Evolutionary conservation across 2,329 filamentous ascomycete species (phyloP).

Genomic region (Cladophialophora carrionii): DNA sequence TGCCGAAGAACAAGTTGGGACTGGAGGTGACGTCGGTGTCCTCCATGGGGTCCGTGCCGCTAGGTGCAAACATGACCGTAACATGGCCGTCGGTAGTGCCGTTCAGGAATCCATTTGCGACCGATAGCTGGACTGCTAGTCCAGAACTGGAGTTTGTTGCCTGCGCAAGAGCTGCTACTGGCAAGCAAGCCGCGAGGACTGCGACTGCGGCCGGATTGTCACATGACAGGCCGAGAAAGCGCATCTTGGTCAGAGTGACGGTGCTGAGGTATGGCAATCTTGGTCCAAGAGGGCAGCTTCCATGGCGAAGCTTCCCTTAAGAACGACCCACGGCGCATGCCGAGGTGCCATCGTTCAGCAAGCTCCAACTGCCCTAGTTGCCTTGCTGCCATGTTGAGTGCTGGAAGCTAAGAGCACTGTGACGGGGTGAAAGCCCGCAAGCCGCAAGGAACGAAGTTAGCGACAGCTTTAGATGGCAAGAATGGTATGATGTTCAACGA

Average conservation of each 20-base stretch:
- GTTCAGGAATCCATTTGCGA: constrained; percentile 19
- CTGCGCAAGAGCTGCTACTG: constrained; percentile 5
- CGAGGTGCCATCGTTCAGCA: not conserved
- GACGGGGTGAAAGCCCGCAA: not conserved
- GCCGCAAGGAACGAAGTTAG: not conserved
- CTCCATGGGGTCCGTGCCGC: constrained; percentile 24
- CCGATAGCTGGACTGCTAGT: constrained; percentile 16
- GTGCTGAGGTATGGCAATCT: not conserved
- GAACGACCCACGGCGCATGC: not conserved
- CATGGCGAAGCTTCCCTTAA: not conserved
- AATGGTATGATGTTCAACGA: not conserved
- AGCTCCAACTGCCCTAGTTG: not conserved
- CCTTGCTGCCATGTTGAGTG: not conserved
- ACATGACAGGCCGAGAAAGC: not conserved
- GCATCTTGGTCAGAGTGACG: not conserved
- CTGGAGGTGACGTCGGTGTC: constrained; percentile 25
- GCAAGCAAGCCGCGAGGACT: constrained; percentile 2
- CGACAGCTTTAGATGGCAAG: not conserved
- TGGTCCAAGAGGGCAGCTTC: not conserved
- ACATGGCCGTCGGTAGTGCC: constrained; percentile 22
- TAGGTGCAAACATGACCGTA: constrained; percentile 23
- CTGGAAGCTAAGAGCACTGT: not conserved
- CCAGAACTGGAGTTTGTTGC: constrained; percentile 1
- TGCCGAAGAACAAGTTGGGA: constrained; percentile 26
- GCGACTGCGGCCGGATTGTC: not conserved